These are phyloP conservation scores for Ensete ventricosum DNA, from an alignment of 176 grass and related monocot genomes.

Conservation along the genomic window DNA sequence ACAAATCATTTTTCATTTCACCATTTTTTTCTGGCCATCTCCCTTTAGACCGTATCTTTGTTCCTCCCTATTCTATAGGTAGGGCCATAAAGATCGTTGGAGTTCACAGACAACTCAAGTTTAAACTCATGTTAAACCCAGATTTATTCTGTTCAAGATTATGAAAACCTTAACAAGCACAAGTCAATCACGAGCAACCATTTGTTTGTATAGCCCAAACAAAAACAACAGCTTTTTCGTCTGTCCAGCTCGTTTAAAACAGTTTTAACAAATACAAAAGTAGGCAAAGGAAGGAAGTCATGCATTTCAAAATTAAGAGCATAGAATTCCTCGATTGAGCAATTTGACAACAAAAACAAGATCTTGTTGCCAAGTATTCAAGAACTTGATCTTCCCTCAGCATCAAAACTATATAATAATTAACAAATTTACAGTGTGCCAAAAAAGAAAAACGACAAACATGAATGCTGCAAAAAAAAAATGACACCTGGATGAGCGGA, in stretches of 20 bases:
- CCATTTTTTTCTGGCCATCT: too few species aligned
- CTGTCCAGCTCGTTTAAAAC: not conserved
- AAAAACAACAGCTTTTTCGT: not conserved
- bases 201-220: not conserved
- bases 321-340: not conserved
- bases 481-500: constrained; percentile 13
- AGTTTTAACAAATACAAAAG: not conserved
- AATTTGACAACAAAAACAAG: not conserved
- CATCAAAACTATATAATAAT: not conserved
- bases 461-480: not conserved
- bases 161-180: not conserved
- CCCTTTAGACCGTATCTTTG: too few species aligned
- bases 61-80: too few species aligned
- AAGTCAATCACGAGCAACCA: not conserved
- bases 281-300: not conserved
- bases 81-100: too few species aligned
- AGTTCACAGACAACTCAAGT: too few species aligned
- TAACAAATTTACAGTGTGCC: not conserved
- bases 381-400: not conserved
- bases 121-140: too few species aligned
- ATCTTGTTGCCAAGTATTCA: not conserved
- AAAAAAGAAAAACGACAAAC: not conserved
- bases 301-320: not conserved
- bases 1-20: too few species aligned
- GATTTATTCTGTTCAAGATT: not conserved